Percentiles rank a stretch among this genome's conserved stretches.
phyloP scores from a whole-genome alignment of 371 early-diverging fungal species.

The Apophysomyces variabilis region DNA sequence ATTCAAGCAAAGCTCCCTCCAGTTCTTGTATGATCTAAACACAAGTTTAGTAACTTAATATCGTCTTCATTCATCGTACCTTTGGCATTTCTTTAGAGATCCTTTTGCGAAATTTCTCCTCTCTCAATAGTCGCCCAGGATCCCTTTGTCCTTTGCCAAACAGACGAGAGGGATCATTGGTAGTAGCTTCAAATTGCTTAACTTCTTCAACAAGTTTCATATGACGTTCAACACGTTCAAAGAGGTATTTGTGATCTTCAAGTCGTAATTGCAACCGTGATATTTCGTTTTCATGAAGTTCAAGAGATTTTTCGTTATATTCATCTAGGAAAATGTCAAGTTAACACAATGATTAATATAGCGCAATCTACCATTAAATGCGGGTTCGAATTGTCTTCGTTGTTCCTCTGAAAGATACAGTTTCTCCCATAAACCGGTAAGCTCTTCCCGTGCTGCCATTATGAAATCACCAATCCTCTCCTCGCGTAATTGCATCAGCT shows the following conservation, averaged over 20 bases:
- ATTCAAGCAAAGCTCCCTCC: slow-evolving; percentile 43
- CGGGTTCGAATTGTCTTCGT: slow-evolving; percentile 34
- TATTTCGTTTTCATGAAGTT: slow-evolving; percentile 44
- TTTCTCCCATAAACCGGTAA: slow-evolving; percentile 42
- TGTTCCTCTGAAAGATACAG: slow-evolving; percentile 42
- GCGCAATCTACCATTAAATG: slow-evolving; percentile 25
- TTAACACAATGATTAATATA: background rate
- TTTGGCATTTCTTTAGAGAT: slow-evolving; percentile 49
- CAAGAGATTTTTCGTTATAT: slow-evolving; percentile 26
- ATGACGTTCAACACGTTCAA: slow-evolving; percentile 45
- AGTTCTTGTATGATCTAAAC: slow-evolving; percentile 36
- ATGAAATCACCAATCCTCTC: slow-evolving; percentile 50
- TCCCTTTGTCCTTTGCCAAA: slow-evolving; percentile 53
- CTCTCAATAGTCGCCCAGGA: slow-evolving; percentile 50
- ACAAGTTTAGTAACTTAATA: no score
- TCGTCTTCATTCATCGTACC: slow-evolving; percentile 14
- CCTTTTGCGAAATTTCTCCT: slow-evolving; percentile 52
- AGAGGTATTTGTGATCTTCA: slow-evolving; percentile 45
- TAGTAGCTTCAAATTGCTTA: slow-evolving; percentile 45
- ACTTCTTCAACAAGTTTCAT: slow-evolving; percentile 47
- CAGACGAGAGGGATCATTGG: slow-evolving; percentile 49
- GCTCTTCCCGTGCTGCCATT: slow-evolving; percentile 36
- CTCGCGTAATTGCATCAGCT: slow-evolving; percentile 34
- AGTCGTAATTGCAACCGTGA: slow-evolving; percentile 32
- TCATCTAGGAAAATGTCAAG: slow-evolving; percentile 16